phyloP scores from a whole-genome alignment of 345 rosid genomes.

The Orychophragmus violaceus region DNA sequence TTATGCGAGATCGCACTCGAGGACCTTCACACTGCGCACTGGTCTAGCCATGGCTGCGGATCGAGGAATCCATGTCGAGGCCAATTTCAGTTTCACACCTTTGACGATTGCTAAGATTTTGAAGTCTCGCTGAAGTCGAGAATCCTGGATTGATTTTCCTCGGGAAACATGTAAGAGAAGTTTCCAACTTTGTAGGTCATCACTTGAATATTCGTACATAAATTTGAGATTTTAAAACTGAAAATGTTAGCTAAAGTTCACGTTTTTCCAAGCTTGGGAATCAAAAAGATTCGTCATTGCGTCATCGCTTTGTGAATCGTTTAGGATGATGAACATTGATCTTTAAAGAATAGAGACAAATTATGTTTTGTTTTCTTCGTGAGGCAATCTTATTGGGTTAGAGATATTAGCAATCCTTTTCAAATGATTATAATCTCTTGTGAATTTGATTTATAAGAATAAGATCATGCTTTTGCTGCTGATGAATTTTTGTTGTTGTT shows the following conservation, averaged over 20 bases:
- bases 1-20: too few species aligned
- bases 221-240: too few species aligned
- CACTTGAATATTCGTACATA: too few species aligned
- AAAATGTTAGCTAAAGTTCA: background rate
- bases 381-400: background rate
- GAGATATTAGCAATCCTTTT: too few species aligned
- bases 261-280: background rate
- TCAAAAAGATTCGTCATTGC: background rate
- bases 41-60: constrained; percentile 98
- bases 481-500: too few species aligned
- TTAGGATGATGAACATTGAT: constrained; percentile 3
- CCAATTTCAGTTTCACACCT: constrained; percentile 42
- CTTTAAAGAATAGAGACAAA: too few species aligned
- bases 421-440: too few species aligned
- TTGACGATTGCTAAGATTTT: constrained; percentile 73
- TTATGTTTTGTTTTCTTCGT: background rate
- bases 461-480: too few species aligned
- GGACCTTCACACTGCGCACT: constrained; percentile 77
- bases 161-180: constrained; percentile 49
- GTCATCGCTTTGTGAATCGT: background rate
- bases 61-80: constrained; percentile 72
- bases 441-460: too few species aligned
- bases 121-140: constrained; percentile 65
- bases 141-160: constrained; percentile 72
- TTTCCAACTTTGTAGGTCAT: background rate